Percentiles rank a stretch among this genome's conserved stretches.
Conservation (phyloP, 768 basidiomycete species). For the Fistulinella prunicolor region DNA sequence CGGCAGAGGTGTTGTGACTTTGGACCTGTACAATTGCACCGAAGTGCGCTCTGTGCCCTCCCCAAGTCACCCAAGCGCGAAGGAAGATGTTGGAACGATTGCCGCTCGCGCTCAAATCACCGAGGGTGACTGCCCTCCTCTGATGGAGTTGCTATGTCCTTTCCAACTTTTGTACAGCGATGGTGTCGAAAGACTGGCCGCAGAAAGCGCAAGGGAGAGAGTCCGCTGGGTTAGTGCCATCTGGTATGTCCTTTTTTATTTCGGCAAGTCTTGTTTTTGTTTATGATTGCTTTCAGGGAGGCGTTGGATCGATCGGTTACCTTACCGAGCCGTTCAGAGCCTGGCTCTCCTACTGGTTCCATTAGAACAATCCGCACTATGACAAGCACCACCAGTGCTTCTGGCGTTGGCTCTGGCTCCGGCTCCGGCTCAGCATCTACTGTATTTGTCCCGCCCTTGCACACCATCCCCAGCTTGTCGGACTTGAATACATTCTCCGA, state of each 20-base stretch:
- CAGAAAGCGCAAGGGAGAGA: slow-evolving; percentile 84
- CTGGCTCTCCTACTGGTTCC: slow-evolving; percentile 50
- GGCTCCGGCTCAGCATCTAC: slow-evolving; percentile 64
- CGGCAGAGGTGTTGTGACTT: slow-evolving; percentile 78
- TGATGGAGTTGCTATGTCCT: slow-evolving; percentile 78
- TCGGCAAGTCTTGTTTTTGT: neutral
- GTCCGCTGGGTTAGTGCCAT: slow-evolving; percentile 91
- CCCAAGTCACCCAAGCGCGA: slow-evolving; percentile 74
- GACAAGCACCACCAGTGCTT: slow-evolving; percentile 39
- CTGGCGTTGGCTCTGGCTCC: slow-evolving; percentile 34
- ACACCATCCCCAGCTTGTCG: slow-evolving; percentile 65
- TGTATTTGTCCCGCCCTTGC: slow-evolving; percentile 74
- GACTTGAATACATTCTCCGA: slow-evolving; percentile 62
- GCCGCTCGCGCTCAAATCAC: slow-evolving; percentile 65
- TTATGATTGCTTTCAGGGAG: slow-evolving; percentile 51
- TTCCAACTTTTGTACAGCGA: slow-evolving; percentile 91
- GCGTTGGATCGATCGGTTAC: slow-evolving; percentile 64
- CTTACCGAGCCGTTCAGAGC: slow-evolving; percentile 43
- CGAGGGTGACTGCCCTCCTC: slow-evolving; percentile 40
- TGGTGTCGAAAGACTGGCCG: slow-evolving; percentile 83
- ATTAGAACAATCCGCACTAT: slow-evolving; percentile 69
- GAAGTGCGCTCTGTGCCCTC: slow-evolving; percentile 82
- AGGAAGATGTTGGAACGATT: slow-evolving; percentile 83
- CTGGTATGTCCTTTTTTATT: slow-evolving; percentile 51
- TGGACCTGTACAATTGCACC: slow-evolving; percentile 84